Conservation (phyloP, 345 rosid genomes). For the Excoecaria cochinchinensis region DNA sequence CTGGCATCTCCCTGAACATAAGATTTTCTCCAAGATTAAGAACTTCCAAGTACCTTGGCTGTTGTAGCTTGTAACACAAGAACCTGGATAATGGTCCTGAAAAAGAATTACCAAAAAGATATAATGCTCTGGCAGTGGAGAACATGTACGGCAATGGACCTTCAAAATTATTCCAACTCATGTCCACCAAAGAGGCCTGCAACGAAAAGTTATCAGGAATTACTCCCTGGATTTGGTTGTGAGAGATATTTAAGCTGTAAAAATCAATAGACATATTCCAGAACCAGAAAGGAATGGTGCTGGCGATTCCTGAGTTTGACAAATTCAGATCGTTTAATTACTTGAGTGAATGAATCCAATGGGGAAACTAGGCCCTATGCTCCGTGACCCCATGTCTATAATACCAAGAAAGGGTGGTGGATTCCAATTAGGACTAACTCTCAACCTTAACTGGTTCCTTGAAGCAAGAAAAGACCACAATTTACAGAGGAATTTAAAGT, state of each 20-base stretch:
- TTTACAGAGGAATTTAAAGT: background rate
- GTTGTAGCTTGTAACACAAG: background rate
- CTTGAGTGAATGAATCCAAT: background rate
- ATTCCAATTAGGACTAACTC: conserved; percentile 2
- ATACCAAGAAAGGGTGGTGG: background rate
- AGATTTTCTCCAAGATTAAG: too few relatives aligned
- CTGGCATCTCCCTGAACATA: too few relatives aligned
- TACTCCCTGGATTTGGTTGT: conserved; percentile 1
- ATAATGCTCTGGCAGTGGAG: background rate
- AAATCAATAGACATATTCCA: background rate
- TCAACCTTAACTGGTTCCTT: background rate
- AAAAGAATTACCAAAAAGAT: conserved; percentile 11
- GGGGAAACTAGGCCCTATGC: background rate
- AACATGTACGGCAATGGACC: conserved; percentile 9
- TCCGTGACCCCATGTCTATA: background rate
- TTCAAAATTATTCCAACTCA: conserved; percentile 5
- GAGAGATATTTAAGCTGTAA: background rate
- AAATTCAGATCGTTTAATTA: background rate
- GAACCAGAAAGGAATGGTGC: background rate
- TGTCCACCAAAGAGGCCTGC: background rate
- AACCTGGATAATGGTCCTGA: conserved; percentile 12
- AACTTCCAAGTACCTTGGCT: background rate
- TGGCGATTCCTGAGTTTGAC: background rate
- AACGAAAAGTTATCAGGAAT: too few relatives aligned
- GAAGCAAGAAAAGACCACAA: background rate